phyloP scores from a whole-genome alignment of 1,284 basidiomycete species.

The Prillingera fragicola region DNA sequence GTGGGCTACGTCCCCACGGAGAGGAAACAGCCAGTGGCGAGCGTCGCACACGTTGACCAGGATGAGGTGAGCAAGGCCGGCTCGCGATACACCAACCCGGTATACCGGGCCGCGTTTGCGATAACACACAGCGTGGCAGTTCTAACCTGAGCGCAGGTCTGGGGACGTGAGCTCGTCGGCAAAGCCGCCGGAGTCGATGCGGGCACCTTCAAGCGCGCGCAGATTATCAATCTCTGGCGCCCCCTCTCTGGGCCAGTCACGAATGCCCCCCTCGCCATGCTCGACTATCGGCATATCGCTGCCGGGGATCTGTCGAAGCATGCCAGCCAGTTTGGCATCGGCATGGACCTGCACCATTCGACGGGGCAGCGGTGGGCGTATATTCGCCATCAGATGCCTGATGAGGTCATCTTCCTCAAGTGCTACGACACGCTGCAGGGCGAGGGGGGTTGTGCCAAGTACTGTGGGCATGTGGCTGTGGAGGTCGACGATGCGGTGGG shows the following conservation, averaged over 20 bases:
- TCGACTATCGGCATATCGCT: slow-evolving; percentile 16
- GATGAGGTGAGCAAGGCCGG: slow-evolving; percentile 21
- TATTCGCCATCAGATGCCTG: slow-evolving; percentile 32
- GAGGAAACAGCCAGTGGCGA: slow-evolving; percentile 26
- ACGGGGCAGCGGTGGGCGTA: slow-evolving; percentile 29
- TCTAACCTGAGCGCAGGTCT: slow-evolving; percentile 9
- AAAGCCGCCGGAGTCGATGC: slow-evolving; percentile 12
- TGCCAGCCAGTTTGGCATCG: slow-evolving; percentile 26
- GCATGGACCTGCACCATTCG: slow-evolving; percentile 25
- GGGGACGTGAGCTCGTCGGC: slow-evolving; percentile 26
- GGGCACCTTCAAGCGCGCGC: slow-evolving; percentile 15
- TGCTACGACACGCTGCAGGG: slow-evolving; percentile 34
- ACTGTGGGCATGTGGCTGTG: slow-evolving; percentile 24
- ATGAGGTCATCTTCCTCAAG: slow-evolving; percentile 33
- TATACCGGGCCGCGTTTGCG: not conserved
- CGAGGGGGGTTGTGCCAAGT: slow-evolving; percentile 18
- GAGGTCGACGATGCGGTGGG: slow-evolving; percentile 16
- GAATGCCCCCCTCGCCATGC: slow-evolving; percentile 36
- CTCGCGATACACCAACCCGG: not conserved
- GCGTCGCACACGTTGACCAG: slow-evolving; percentile 37
- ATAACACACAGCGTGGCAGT: not conserved
- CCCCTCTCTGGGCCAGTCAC: slow-evolving; percentile 36
- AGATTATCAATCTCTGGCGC: slow-evolving; percentile 37
- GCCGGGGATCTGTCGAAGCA: slow-evolving; percentile 17
- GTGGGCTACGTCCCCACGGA: slow-evolving; percentile 23